phyloP scores from a whole-genome alignment of 176 grass and related monocot genomes.

The Oryza longistaminata region DNA sequence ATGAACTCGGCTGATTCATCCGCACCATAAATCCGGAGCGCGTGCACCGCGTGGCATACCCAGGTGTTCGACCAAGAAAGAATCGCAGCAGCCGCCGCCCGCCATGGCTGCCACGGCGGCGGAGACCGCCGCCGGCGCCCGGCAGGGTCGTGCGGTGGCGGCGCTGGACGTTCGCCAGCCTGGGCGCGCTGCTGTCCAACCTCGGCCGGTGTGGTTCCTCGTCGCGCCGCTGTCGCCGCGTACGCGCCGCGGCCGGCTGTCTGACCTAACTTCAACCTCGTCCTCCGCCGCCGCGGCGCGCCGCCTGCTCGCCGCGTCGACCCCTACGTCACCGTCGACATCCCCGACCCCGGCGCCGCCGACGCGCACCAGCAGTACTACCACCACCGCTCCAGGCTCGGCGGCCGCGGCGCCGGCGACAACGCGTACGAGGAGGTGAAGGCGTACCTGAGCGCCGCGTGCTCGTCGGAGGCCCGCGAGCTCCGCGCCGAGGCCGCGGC shows the following conservation, averaged over 20 bases:
- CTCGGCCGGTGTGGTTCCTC: background rate
- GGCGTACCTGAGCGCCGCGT: conserved; percentile 27
- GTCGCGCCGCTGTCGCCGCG: background rate
- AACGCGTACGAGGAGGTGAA: conserved; percentile 9
- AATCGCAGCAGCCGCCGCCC: too few species aligned
- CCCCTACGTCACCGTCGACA: conserved; percentile 3
- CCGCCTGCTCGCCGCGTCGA: background rate
- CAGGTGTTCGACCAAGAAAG: too few species aligned
- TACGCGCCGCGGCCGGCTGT: background rate
- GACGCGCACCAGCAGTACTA: background rate
- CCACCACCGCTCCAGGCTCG: background rate
- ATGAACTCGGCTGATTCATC: too few species aligned
- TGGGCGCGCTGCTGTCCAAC: background rate
- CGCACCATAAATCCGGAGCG: too few species aligned
- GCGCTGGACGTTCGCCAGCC: background rate
- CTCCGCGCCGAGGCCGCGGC: background rate
- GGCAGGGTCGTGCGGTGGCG: background rate
- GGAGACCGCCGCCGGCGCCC: too few species aligned
- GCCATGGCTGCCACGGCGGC: too few species aligned
- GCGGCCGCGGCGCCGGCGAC: background rate
- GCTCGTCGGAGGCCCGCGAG: background rate
- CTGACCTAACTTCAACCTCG: background rate
- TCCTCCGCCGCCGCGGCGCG: background rate
- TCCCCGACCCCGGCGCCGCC: background rate
- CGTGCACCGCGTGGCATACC: too few species aligned